Conservation (phyloP, 2,329 filamentous ascomycete genomes). For the Parastagonospora avenae region DNA sequence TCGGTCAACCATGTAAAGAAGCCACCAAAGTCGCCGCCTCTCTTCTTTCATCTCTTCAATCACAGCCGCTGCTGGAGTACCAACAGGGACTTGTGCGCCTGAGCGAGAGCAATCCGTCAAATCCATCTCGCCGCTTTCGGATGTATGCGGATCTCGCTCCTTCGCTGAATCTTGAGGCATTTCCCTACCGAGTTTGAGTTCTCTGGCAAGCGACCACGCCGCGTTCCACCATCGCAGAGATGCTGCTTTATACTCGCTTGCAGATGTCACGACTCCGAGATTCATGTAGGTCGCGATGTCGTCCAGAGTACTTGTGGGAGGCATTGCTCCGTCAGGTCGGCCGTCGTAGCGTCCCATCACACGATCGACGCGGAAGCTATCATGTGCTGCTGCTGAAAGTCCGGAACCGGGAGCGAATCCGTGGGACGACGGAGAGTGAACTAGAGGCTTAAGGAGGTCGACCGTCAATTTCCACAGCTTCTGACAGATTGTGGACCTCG, state of each 20-base stretch:
- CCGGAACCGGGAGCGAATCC: constrained; percentile 57
- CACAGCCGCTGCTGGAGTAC: constrained; percentile 41
- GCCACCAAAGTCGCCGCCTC: constrained; percentile 88
- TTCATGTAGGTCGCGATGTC: constrained; percentile 92
- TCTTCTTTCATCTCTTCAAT: constrained; percentile 71
- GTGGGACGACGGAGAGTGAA: constrained; percentile 71
- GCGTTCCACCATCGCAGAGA: constrained; percentile 94
- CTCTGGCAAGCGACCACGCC: constrained; percentile 85
- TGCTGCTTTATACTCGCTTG: constrained; percentile 82
- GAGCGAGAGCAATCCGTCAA: constrained; percentile 37
- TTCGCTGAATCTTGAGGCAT: constrained; percentile 64
- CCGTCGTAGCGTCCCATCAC: constrained; percentile 56
- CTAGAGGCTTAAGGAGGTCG: constrained; percentile 82
- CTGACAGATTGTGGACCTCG: constrained; percentile 82
- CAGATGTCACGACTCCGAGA: constrained; percentile 85
- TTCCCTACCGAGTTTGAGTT: constrained; percentile 87
- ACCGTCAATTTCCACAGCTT: constrained; percentile 86
- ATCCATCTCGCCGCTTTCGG: constrained; percentile 47
- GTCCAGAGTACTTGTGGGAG: constrained; percentile 71
- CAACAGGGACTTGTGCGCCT: constrained; percentile 27
- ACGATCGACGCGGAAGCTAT: constrained; percentile 76
- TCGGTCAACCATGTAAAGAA: constrained; percentile 82
- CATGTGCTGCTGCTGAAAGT: constrained; percentile 76
- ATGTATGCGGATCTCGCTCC: constrained; percentile 30
- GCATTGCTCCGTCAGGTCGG: constrained; percentile 53